A percentile compares a stretch with the other conserved stretches of the same genome.
Evolutionary conservation across 352 stramenopile species (phyloP).

Genomic region (Globisporangium abappressorium): DNA sequence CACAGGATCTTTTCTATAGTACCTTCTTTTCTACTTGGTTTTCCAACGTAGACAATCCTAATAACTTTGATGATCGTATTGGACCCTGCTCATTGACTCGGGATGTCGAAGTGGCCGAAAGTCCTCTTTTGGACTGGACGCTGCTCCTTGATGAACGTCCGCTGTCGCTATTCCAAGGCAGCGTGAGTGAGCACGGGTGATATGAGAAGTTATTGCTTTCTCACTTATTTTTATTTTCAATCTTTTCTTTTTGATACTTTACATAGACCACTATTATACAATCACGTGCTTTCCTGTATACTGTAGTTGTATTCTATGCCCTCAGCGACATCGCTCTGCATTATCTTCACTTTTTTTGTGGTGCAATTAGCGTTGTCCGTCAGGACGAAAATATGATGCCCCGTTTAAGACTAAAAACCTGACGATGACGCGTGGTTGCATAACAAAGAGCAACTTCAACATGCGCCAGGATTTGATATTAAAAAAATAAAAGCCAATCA

Average conservation of each 20-base stretch:
- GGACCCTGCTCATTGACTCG: conserved; percentile 18
- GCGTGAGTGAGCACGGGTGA: conserved; percentile 36
- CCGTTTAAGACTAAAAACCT: not conserved
- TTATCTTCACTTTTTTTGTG: not conserved
- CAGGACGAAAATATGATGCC: too few species aligned
- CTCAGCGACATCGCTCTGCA: too few species aligned
- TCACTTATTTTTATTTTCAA: not conserved
- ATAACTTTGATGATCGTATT: conserved; percentile 25
- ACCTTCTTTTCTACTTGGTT: conserved; percentile 26
- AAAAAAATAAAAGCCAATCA: not conserved
- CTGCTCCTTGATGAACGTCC: conserved; percentile 39
- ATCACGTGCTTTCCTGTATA: too few species aligned
- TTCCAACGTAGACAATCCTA: conserved; percentile 26
- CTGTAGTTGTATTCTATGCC: too few species aligned
- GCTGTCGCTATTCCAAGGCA: conserved; percentile 40
- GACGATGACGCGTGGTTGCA: not conserved
- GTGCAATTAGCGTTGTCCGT: too few species aligned
- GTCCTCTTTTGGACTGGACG: conserved; percentile 17
- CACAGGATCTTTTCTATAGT: conserved; percentile 30
- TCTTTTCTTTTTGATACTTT: too few species aligned
- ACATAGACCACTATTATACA: too few species aligned
- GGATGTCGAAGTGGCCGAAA: conserved; percentile 9
- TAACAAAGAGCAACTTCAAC: not conserved
- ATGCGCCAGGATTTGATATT: not conserved
- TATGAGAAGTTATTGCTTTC: conserved; percentile 25